Evolutionary conservation across 2,329 filamentous ascomycete species (phyloP).

Genomic region (Cephalotrichum gorgonifer): DNA sequence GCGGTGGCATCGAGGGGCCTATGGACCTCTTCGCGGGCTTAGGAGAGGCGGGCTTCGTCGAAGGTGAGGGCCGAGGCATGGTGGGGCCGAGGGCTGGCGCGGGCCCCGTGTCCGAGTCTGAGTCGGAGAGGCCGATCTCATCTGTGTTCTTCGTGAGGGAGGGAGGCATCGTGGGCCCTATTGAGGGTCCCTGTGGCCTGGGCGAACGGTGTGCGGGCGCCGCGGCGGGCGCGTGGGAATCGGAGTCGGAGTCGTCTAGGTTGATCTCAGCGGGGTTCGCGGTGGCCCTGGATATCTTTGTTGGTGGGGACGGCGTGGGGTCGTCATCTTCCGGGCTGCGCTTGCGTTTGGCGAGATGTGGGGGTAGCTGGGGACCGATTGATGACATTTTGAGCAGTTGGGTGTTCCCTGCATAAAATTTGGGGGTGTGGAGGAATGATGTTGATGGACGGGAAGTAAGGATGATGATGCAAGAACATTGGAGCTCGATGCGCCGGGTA

Average conservation of each 20-base stretch:
- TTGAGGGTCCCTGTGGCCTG: conserved; percentile 10
- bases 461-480: too few relatives aligned
- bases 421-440: not conserved
- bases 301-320: conserved; percentile 24
- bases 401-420: not conserved
- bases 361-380: conserved; percentile 60
- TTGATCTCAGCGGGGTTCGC: conserved; percentile 39
- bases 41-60: conserved; percentile 4
- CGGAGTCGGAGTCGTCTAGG: conserved; percentile 28
- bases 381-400: conserved; percentile 45
- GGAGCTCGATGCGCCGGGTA: conserved; percentile 1
- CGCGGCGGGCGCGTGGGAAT: conserved; percentile 28
- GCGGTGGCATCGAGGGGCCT: conserved; percentile 16
- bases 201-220: conserved; percentile 5
- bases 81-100: conserved; percentile 12
- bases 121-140: conserved; percentile 29
- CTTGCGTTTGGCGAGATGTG: conserved; percentile 55
- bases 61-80: not conserved
- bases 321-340: conserved; percentile 34
- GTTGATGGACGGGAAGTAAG: not conserved
- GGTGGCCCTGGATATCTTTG: conserved; percentile 26
- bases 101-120: conserved; percentile 23
- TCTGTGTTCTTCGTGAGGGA: conserved; percentile 20
- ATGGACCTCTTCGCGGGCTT: conserved; percentile 8
- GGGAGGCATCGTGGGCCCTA: conserved; percentile 15